phyloP scores from a whole-genome alignment of 1,284 basidiomycete genomes.

The Pseudozyma thailandica region DNA sequence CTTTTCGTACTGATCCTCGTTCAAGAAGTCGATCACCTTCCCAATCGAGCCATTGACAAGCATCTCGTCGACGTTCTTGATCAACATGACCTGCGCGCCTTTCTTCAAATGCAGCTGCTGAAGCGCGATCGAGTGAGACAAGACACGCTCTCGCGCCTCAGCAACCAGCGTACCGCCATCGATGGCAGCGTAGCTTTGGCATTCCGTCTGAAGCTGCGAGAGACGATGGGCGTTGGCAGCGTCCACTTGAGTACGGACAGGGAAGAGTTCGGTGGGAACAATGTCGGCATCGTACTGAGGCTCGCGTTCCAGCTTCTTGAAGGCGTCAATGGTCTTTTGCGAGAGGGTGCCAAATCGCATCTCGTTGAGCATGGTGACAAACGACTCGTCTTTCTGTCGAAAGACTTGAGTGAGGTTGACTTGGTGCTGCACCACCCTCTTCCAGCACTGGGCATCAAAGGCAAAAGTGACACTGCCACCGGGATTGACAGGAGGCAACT shows the following conservation, averaged over 20 bases:
- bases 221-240: slow-evolving; percentile 78
- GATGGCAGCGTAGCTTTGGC: slow-evolving; percentile 49
- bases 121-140: slow-evolving; percentile 59
- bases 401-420: slow-evolving; percentile 92
- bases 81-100: slow-evolving; percentile 76
- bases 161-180: slow-evolving; percentile 51
- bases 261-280: slow-evolving; percentile 72
- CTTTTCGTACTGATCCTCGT: slow-evolving; percentile 45
- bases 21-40: slow-evolving; percentile 70
- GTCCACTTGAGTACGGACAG: slow-evolving; percentile 84
- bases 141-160: slow-evolving; percentile 46
- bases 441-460: slow-evolving; percentile 90
- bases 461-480: slow-evolving; percentile 64
- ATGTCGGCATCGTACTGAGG: slow-evolving; percentile 53
- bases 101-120: slow-evolving; percentile 74
- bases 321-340: slow-evolving; percentile 53
- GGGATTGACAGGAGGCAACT: slow-evolving; percentile 86
- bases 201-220: slow-evolving; percentile 42
- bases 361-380: slow-evolving; percentile 63
- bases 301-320: slow-evolving; percentile 45
- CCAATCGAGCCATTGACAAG: slow-evolving; percentile 88
- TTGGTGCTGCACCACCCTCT: slow-evolving; percentile 77
- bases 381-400: slow-evolving; percentile 72
- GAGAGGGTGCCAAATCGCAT: slow-evolving; percentile 51
- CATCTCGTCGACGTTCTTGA: slow-evolving; percentile 80